Base-by-base conservation (phyloP, 768 basidiomycete genomes). In the Amanita molliuscula region DNA sequence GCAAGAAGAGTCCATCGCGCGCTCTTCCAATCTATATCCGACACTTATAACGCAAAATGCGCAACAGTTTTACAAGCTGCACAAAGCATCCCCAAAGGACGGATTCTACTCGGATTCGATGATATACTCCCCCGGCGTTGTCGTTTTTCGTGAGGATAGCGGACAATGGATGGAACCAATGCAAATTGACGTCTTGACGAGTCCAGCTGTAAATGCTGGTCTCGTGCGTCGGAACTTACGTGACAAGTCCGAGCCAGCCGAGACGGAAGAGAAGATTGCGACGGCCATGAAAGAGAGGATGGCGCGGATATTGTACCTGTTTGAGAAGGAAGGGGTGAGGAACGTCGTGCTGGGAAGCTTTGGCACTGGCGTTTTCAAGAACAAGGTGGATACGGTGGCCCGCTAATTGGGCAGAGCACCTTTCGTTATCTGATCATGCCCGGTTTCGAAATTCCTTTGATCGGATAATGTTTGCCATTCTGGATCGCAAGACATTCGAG, bases 1-100 rank as follows among this genome's bases (percentile, higher is more conserved):
- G 1, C 87, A 90, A 57, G 88, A 90, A 61, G 87, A 90, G 62
- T 81, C 81, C 33, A 75, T 90, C 56, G 85, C 87, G 9, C 79
- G 87, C 36, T 77, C 84, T 4, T 87, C 85, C 9, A 83, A 81
- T 4, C 65, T 90, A 5, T 85, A 81, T 55, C 67, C 74, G 1
- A 74, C 80, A 7, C 79, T 89, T 49, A 70, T 72, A 58, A 76
- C 80, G 8, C 60, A 63, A 13, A 69, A 67, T 4, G 81, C 77
- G 0, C 66, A 75, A 38, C 69, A 72, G 35, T 89, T 86, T 65
- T 86, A 90, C 61, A 64, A 62, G 2, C 59, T 78, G 16, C 87
- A 89, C 60, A 67, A 67, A 26, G 68, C 57, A 51, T 69, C 73
- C 55, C 59, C 61, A 8, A 69, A 69, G 42, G 71, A 67, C 6